A percentile compares a stretch with the other conserved stretches of the same genome.
Evolutionary conservation across 176 grass and related monocot genomes (phyloP).

Genomic region (Canna indica): DNA sequence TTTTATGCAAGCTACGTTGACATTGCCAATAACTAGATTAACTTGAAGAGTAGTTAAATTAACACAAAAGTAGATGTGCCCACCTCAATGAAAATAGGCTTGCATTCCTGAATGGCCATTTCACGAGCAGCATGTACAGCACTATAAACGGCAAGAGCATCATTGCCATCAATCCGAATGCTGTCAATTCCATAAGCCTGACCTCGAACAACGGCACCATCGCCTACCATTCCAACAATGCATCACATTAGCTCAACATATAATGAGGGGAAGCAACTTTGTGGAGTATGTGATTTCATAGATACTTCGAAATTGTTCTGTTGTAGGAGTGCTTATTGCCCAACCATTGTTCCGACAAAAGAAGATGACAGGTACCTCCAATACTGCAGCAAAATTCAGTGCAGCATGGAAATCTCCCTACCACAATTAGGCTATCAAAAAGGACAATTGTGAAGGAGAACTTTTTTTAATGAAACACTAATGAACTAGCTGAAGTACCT

Average conservation of each 20-base stretch:
- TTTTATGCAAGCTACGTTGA: not conserved
- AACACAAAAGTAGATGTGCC: slow-evolving; percentile 12
- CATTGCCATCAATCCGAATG: slow-evolving; percentile 85
- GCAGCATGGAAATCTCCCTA: slow-evolving; percentile 96
- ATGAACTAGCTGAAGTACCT: slow-evolving; percentile 37
- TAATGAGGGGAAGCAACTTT: not conserved
- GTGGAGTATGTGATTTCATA: not conserved
- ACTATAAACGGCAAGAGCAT: slow-evolving; percentile 86
- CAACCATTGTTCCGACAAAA: slow-evolving; percentile 99
- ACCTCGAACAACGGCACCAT: slow-evolving; percentile 67
- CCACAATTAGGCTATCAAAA: slow-evolving; percentile 24
- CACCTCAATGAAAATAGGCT: slow-evolving; percentile 92
- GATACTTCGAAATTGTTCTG: slow-evolving; percentile 90
- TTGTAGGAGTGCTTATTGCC: slow-evolving; percentile 91
- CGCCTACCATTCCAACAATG: slow-evolving; percentile 47
- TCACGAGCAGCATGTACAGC: slow-evolving; percentile 72
- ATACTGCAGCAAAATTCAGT: slow-evolving; percentile 81
- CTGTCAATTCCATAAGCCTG: slow-evolving; percentile 86
- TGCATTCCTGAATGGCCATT: slow-evolving; percentile 73
- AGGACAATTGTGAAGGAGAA: slow-evolving; percentile 3
- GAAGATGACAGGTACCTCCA: slow-evolving; percentile 80
- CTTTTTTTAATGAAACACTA: not conserved
- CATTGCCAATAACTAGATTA: not conserved
- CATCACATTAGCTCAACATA: not conserved
- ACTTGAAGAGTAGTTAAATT: not conserved